Conservation (phyloP, 768 basidiomycete genomes). For the Serpula lacrymans region DNA sequence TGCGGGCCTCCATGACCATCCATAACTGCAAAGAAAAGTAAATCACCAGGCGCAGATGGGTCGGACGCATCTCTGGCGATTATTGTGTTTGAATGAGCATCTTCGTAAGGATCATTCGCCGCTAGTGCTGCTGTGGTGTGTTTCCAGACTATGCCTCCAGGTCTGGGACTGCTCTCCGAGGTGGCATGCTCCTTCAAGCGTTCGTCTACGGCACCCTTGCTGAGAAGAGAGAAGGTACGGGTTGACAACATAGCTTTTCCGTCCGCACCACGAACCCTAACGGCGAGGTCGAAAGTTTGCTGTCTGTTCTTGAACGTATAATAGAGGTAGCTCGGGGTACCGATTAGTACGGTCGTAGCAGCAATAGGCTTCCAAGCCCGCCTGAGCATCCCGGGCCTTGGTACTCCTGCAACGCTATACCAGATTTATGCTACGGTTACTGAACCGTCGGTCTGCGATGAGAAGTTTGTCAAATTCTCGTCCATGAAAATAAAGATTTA, state of each 20-base stretch:
- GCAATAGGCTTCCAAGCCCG: slow-evolving; percentile 68
- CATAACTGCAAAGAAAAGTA: slow-evolving; percentile 86
- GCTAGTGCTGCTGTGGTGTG: slow-evolving; percentile 76
- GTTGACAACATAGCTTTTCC: slow-evolving; percentile 56
- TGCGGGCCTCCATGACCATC: slow-evolving; percentile 86
- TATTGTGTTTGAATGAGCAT: slow-evolving; percentile 72
- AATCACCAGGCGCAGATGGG: slow-evolving; percentile 59
- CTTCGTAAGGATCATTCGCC: slow-evolving; percentile 91
- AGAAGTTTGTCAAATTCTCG: too few species aligned
- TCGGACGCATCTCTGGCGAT: slow-evolving; percentile 62
- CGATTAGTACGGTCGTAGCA: slow-evolving; percentile 50
- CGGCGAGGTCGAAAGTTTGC: slow-evolving; percentile 56
- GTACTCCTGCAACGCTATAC: too few species aligned
- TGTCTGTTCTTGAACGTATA: slow-evolving; percentile 43
- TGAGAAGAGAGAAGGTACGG: slow-evolving; percentile 52
- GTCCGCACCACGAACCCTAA: slow-evolving; percentile 52
- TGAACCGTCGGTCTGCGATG: too few species aligned
- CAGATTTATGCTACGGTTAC: too few species aligned
- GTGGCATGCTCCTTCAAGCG: slow-evolving; percentile 56
- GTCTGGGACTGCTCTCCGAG: slow-evolving; percentile 42
- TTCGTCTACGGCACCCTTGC: slow-evolving; percentile 51
- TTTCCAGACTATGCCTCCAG: slow-evolving; percentile 62
- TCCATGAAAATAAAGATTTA: too few species aligned
- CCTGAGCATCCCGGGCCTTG: slow-evolving; percentile 54
- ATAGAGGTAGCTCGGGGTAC: slow-evolving; percentile 57